A percentile compares a stretch with the other conserved stretches of the same genome.
These are phyloP conservation scores for Viridothelium virens DNA, from an alignment of 495 filamentous ascomycete species.

Conservation along the genomic window DNA sequence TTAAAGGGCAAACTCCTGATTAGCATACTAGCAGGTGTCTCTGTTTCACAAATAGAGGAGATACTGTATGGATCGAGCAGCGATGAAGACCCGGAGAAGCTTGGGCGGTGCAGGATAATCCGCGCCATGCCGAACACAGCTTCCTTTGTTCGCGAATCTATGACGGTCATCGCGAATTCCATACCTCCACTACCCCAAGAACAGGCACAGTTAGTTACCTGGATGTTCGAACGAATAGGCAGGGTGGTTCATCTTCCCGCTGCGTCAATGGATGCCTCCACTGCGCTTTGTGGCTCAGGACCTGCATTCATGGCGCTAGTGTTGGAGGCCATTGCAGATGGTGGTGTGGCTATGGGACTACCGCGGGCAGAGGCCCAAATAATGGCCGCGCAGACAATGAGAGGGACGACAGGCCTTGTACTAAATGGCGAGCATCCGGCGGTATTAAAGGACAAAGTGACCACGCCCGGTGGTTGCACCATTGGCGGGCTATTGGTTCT, in stretches of 20 bases:
- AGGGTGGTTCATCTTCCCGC: constrained; percentile 57
- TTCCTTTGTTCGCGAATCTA: constrained; percentile 61
- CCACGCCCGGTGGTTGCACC: constrained; percentile 72
- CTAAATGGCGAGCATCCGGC: constrained; percentile 69
- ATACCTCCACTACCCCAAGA: constrained; percentile 48
- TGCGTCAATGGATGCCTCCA: constrained; percentile 62
- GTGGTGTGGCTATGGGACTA: constrained; percentile 72
- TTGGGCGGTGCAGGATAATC: constrained; percentile 48
- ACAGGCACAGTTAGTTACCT: constrained; percentile 52
- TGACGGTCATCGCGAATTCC: constrained; percentile 67
- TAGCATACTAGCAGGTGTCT: constrained; percentile 76
- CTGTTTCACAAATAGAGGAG: constrained; percentile 52
- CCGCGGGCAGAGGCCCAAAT: constrained; percentile 66
- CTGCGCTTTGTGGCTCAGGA: constrained; percentile 68
- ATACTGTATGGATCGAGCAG: constrained; percentile 46
- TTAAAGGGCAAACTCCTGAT: constrained; percentile 73
- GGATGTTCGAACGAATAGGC: constrained; percentile 70
- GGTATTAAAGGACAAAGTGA: constrained; percentile 66
- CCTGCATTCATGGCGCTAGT: constrained; percentile 75
- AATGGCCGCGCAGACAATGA: constrained; percentile 74
- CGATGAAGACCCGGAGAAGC: constrained; percentile 21
- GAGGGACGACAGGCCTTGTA: constrained; percentile 64
- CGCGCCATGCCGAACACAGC: constrained; percentile 76
- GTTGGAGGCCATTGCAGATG: constrained; percentile 68
- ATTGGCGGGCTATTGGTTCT: constrained; percentile 68